phyloP scores from a whole-genome alignment of 805 yeast species.

The Yarrowia sp. region DNA sequence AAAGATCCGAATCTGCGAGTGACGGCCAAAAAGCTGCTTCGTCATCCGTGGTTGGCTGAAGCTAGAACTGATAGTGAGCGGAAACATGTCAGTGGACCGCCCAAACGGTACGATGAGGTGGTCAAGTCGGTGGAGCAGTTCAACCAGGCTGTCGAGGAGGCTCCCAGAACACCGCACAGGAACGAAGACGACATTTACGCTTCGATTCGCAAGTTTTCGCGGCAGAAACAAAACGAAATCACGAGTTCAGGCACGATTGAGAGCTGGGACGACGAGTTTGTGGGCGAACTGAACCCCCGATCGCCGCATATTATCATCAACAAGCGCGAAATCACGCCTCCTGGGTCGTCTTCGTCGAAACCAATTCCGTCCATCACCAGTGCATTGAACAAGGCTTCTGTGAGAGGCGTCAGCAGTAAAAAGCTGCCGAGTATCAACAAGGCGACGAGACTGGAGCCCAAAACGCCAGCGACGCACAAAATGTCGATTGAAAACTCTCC shows the following conservation, averaged over 20 bases:
- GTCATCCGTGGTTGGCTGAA: conserved; percentile 67
- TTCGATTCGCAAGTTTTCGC: conserved; percentile 20
- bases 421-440: not conserved
- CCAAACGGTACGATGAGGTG: conserved; percentile 20
- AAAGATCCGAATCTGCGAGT: conserved; percentile 68
- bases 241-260: conserved; percentile 30
- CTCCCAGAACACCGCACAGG: conserved; percentile 8
- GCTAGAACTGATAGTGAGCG: conserved; percentile 16
- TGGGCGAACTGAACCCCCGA: conserved; percentile 25
- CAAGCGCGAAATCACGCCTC: conserved; percentile 51
- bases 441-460: conserved; percentile 2
- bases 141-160: conserved; percentile 30
- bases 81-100: conserved; percentile 30
- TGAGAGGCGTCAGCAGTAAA: not conserved
- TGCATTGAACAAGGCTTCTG: conserved; percentile 1
- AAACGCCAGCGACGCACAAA: conserved; percentile 32
- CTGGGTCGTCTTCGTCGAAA: conserved; percentile 41
- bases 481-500: conserved; percentile 28
- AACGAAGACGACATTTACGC: conserved; percentile 28
- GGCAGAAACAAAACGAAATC: conserved; percentile 31
- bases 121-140: conserved; percentile 36
- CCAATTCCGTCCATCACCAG: conserved; percentile 9
- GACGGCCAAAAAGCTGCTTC: conserved; percentile 61
- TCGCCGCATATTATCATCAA: conserved; percentile 53
- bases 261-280: conserved; percentile 38